Evolutionary conservation across 257 asterid species (phyloP).

Genomic region (Pogostemon cablin): DNA sequence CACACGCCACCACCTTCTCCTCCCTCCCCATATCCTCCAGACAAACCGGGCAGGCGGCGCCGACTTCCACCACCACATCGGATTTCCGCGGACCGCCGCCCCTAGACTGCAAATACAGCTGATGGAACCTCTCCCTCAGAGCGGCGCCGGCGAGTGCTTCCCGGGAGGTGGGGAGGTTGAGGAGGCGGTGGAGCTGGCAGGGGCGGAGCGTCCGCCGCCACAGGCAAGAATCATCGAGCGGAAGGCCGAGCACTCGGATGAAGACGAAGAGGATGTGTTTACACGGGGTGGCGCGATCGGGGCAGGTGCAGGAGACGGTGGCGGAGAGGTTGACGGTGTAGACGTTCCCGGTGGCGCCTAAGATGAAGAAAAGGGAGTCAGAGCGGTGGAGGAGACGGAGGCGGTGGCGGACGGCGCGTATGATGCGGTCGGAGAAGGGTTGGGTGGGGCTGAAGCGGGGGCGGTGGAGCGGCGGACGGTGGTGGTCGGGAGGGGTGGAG

Average conservation of each 20-base stretch:
- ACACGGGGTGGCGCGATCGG: conserved; percentile 80
- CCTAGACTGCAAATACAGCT: conserved; percentile 43
- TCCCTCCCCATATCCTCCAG: conserved; percentile 76
- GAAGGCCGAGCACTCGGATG: conserved; percentile 66
- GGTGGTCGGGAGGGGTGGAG: conserved; percentile 48
- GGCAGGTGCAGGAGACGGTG: conserved; percentile 77
- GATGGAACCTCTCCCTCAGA: conserved; percentile 63
- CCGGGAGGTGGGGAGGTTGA: conserved; percentile 52
- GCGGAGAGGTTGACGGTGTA: conserved; percentile 78
- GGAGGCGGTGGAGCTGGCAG: conserved; percentile 73
- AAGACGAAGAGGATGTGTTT: conserved; percentile 83
- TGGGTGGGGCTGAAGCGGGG: conserved; percentile 48
- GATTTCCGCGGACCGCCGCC: conserved; percentile 17
- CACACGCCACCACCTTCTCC: conserved; percentile 70
- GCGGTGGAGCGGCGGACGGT: conserved; percentile 31
- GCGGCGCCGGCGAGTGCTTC: conserved; percentile 62
- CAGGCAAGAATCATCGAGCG: conserved; percentile 60
- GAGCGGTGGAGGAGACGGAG: conserved; percentile 87
- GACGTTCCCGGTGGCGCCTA: conserved; percentile 92
- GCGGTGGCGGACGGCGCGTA: conserved; percentile 85
- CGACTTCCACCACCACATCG: conserved; percentile 47
- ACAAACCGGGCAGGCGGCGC: conserved; percentile 76
- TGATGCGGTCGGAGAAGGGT: conserved; percentile 61
- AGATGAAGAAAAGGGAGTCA: conserved; percentile 69
- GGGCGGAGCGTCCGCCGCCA: conserved; percentile 74